Evolutionary conservation across 768 basidiomycete species (phyloP).

Genomic region (Nidularia sp.): DNA sequence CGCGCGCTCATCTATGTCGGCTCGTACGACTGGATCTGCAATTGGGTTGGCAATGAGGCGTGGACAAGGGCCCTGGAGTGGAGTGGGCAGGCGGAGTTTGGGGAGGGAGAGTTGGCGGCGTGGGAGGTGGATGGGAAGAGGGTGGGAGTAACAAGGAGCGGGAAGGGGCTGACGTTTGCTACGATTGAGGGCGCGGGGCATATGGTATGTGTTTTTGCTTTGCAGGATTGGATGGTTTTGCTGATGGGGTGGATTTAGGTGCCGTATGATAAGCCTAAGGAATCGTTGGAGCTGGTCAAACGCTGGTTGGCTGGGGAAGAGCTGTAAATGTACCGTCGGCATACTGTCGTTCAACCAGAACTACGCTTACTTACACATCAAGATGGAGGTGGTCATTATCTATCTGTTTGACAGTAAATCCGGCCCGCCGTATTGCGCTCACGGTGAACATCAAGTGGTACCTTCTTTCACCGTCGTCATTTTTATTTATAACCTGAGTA

Average conservation of each 20-base stretch:
- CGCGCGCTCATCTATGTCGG: slow-evolving; percentile 70
- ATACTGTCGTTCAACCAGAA: too few relatives aligned
- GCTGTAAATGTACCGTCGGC: slow-evolving; percentile 5
- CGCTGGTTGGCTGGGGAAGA: slow-evolving; percentile 37
- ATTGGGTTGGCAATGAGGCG: slow-evolving; percentile 68
- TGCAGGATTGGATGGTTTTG: slow-evolving; percentile 1
- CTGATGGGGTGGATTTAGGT: slow-evolving; percentile 23
- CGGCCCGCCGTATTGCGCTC: too few relatives aligned
- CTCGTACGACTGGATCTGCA: slow-evolving; percentile 72
- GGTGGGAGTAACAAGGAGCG: slow-evolving; percentile 30
- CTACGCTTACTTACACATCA: too few relatives aligned
- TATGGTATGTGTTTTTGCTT: slow-evolving; percentile 38
- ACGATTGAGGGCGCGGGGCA: slow-evolving; percentile 69
- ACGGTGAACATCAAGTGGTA: too few relatives aligned
- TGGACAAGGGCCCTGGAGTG: slow-evolving; percentile 73
- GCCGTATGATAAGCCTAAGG: slow-evolving; percentile 61
- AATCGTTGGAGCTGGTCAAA: slow-evolving; percentile 45
- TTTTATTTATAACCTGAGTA: too few relatives aligned
- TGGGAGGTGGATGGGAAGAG: slow-evolving; percentile 55
- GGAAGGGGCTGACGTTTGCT: slow-evolving; percentile 59
- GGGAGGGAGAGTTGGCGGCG: slow-evolving; percentile 36
- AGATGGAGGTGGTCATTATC: too few relatives aligned
- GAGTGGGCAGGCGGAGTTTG: slow-evolving; percentile 53
- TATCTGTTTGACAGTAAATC: too few relatives aligned
- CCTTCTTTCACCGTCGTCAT: too few relatives aligned